Evolutionary conservation across 352 stramenopile genomes (phyloP).

Genomic region (Phytophthora crassamura): DNA sequence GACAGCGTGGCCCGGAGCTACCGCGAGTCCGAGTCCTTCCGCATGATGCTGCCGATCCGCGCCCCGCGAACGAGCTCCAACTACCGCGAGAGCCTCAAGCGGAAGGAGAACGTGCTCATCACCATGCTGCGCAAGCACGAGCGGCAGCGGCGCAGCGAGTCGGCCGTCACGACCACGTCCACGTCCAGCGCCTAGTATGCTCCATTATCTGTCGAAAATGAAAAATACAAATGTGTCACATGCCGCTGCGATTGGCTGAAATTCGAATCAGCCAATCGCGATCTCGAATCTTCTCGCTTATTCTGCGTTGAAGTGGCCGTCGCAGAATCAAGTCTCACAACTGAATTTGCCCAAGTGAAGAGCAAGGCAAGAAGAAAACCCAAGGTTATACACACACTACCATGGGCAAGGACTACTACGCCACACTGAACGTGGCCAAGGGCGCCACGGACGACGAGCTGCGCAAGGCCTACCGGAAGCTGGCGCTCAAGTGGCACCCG

Average conservation of each 20-base stretch:
- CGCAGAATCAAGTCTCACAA: slow-evolving; percentile 8
- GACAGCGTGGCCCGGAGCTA: slow-evolving; percentile 40
- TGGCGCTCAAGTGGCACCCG: slow-evolving; percentile 93
- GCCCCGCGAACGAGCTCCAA: slow-evolving; percentile 43
- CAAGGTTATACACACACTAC: slow-evolving; percentile 14
- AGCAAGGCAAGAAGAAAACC: slow-evolving; percentile 14
- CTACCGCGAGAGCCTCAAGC: slow-evolving; percentile 49
- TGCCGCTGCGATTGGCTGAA: slow-evolving; percentile 11
- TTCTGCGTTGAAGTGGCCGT: slow-evolving; percentile 18
- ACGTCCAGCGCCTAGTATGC: background rate
- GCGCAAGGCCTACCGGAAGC: slow-evolving; percentile 89
- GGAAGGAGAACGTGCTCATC: slow-evolving; percentile 59
- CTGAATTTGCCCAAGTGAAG: slow-evolving; percentile 26
- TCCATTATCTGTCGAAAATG: background rate
- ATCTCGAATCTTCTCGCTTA: slow-evolving; percentile 44
- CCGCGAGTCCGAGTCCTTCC: slow-evolving; percentile 56
- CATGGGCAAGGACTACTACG: slow-evolving; percentile 91
- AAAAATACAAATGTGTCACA: slow-evolving; percentile 4
- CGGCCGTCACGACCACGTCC: background rate
- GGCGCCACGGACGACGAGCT: slow-evolving; percentile 80
- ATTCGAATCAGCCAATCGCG: slow-evolving; percentile 7
- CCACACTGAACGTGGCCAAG: slow-evolving; percentile 70
- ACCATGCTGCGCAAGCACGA: slow-evolving; percentile 62
- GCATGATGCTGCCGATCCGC: slow-evolving; percentile 68
- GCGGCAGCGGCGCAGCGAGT: slow-evolving; percentile 14